Evolutionary conservation across 2,329 filamentous ascomycete species (phyloP).

Genomic region (Aureobasidium vineae): DNA sequence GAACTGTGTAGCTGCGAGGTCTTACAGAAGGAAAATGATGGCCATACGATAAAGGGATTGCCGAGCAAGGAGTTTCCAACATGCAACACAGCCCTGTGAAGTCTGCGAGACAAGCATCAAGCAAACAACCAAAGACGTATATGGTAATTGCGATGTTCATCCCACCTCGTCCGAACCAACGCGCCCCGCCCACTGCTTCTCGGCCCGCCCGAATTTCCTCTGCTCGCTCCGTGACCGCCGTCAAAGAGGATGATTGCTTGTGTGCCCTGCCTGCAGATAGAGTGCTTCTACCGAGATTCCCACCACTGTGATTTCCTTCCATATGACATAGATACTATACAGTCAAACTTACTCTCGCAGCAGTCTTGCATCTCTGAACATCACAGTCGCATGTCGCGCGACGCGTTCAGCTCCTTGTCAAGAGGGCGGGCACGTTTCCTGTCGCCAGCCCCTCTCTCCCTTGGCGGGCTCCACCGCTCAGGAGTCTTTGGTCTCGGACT

Average conservation of each 20-base stretch:
- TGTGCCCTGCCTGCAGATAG: constrained; percentile 1
- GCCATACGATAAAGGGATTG: not conserved
- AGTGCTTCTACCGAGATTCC: constrained; percentile 15
- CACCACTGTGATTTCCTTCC: constrained; percentile 12
- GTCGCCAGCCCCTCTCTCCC: not conserved
- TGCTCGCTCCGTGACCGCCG: not conserved
- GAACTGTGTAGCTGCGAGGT: not conserved
- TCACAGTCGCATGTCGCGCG: not conserved
- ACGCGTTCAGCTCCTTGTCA: constrained; percentile 5
- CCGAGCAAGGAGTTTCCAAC: not conserved
- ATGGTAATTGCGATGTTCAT: constrained; percentile 15
- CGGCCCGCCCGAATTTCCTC: not conserved
- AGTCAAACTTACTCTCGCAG: not conserved
- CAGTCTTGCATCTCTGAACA: not conserved
- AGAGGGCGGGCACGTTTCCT: constrained; percentile 12
- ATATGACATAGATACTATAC: constrained; percentile 12
- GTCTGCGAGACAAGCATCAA: constrained; percentile 2
- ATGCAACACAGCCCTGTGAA: not conserved
- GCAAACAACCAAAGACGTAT: not conserved
- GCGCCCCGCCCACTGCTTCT: constrained; percentile 1
- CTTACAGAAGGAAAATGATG: not conserved
- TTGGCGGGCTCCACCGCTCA: constrained; percentile 19
- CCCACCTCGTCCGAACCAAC: not conserved
- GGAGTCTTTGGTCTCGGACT: constrained; percentile 5
- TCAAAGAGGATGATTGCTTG: not conserved